Evolutionary conservation across 2,329 filamentous ascomycete species (phyloP).

Genomic region (Sporothrix brasiliensis): DNA sequence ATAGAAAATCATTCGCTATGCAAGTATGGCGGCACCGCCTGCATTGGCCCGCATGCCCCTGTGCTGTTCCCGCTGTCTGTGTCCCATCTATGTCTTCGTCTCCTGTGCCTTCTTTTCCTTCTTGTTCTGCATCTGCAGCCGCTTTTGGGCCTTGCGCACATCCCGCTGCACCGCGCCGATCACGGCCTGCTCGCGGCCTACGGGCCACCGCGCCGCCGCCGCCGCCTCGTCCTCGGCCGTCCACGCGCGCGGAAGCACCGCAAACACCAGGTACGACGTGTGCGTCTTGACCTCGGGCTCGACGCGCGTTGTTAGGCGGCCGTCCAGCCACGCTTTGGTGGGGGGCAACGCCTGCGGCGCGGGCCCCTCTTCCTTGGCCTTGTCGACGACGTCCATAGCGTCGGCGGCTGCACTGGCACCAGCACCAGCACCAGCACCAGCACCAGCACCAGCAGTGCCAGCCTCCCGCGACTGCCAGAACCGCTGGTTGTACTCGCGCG

Average conservation of each 20-base stretch:
- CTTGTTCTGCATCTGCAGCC: constrained; percentile 46
- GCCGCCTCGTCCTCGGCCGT: constrained; percentile 75
- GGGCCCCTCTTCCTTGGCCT: constrained; percentile 35
- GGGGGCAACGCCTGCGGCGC: constrained; percentile 29
- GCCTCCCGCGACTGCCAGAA: constrained; percentile 33
- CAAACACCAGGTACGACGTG: constrained; percentile 96
- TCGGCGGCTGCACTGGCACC: too few relatives aligned
- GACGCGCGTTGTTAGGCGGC: constrained; percentile 74
- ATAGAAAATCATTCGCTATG: constrained; percentile 15
- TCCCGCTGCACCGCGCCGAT: constrained; percentile 59
- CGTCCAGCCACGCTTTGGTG: constrained; percentile 69
- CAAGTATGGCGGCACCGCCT: background rate
- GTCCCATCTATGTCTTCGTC: background rate
- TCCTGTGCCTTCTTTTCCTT: constrained; percentile 17
- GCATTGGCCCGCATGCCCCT: background rate
- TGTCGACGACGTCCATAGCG: constrained; percentile 37
- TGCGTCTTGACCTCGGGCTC: constrained; percentile 93
- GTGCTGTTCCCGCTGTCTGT: too few relatives aligned
- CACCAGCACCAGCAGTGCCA: too few relatives aligned
- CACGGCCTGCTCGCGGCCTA: constrained; percentile 55
- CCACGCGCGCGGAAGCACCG: constrained; percentile 85
- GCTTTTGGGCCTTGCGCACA: constrained; percentile 59
- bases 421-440: background rate
- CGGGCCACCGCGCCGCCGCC: constrained; percentile 66
- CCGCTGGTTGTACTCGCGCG: constrained; percentile 58